phyloP scores from a whole-genome alignment of 2,329 filamentous ascomycete genomes.

The Apiospora rasikravindrae region DNA sequence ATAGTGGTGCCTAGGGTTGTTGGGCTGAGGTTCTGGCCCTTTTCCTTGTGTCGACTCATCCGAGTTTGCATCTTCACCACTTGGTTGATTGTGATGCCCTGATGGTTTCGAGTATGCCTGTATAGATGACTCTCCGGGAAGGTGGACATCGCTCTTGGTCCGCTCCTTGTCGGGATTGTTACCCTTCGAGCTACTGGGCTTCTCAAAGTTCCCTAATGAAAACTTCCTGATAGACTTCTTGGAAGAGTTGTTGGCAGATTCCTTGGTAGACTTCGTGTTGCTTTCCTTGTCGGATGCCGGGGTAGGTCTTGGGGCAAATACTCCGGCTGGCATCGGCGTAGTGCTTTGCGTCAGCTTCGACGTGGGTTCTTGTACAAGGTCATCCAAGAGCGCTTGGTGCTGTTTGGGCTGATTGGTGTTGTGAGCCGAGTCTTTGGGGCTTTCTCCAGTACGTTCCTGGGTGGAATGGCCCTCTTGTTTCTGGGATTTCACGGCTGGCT shows the following conservation, averaged over 20 bases:
- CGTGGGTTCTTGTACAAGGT: background rate
- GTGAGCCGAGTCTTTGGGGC: background rate
- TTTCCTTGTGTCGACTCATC: constrained; percentile 23
- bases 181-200: background rate
- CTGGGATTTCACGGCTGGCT: background rate
- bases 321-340: background rate
- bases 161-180: background rate
- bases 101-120: background rate
- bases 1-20: background rate
- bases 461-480: background rate
- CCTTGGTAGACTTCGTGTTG: background rate
- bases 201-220: background rate
- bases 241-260: background rate
- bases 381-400: background rate
- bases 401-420: background rate
- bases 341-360: background rate
- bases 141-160: background rate
- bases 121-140: background rate
- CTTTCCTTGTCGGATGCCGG: background rate
- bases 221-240: background rate
- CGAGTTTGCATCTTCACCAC: constrained; percentile 26
- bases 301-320: background rate
- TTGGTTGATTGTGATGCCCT: constrained; percentile 20
- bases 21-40: constrained; percentile 25
- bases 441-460: background rate